Evolutionary conservation across 1,139 yeast genomes (phyloP).

Genomic region (Torulaspora globosa): DNA sequence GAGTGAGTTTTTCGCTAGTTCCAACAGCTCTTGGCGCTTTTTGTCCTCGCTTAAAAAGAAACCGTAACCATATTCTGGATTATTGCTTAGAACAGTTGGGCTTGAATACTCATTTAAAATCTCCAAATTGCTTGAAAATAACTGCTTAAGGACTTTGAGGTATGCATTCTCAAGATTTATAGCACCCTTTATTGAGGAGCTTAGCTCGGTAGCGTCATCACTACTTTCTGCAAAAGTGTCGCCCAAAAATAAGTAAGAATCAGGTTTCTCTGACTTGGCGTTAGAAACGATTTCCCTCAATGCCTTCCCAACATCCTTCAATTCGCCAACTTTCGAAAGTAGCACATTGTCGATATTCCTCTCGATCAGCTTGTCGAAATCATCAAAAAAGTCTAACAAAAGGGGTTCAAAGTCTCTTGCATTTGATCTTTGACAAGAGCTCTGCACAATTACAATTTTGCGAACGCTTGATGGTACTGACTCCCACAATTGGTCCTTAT

Average conservation of each 20-base stretch:
- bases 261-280: slow-evolving; percentile 50
- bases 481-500: slow-evolving; percentile 47
- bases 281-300: slow-evolving; percentile 52
- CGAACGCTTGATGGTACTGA: slow-evolving; percentile 54
- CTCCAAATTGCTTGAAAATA: slow-evolving; percentile 52
- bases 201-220: slow-evolving; percentile 13
- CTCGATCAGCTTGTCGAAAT: slow-evolving; percentile 46
- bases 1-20: slow-evolving; percentile 48
- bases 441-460: slow-evolving; percentile 54
- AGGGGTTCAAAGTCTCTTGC: slow-evolving; percentile 57
- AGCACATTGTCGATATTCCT: slow-evolving; percentile 48
- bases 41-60: slow-evolving; percentile 57
- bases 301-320: slow-evolving; percentile 46
- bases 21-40: slow-evolving; percentile 46
- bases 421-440: slow-evolving; percentile 53
- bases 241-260: slow-evolving; percentile 64
- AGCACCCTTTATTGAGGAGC: slow-evolving; percentile 41
- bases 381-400: slow-evolving; percentile 70
- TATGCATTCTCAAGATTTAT: slow-evolving; percentile 69
- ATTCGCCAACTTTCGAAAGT: slow-evolving; percentile 54
- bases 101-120: slow-evolving; percentile 56
- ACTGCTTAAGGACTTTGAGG: slow-evolving; percentile 66
- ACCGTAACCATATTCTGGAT: slow-evolving; percentile 90
- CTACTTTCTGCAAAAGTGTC: slow-evolving; percentile 26
- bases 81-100: slow-evolving; percentile 43